Percentiles rank a stretch among this genome's conserved stretches.
Evolutionary conservation across 176 grass and related monocot genomes (phyloP).

Genomic region (Secale cereale): DNA sequence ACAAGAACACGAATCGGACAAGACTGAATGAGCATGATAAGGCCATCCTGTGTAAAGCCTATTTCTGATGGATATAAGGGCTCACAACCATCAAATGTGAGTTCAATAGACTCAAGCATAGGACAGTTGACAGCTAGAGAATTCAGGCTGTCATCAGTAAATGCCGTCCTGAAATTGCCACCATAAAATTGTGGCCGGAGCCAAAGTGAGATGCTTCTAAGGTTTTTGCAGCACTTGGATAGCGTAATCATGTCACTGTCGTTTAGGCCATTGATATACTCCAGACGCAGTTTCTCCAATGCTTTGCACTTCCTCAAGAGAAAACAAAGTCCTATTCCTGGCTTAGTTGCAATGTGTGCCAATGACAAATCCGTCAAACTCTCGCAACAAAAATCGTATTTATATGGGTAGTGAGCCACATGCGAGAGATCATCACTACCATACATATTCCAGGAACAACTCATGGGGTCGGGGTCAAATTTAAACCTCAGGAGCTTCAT

Average conservation of each 20-base stretch:
- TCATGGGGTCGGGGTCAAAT: too few relatives aligned
- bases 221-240: neutral
- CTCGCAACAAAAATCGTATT: slow-evolving; percentile 12
- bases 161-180: neutral
- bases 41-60: slow-evolving; percentile 36
- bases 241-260: neutral
- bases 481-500: slow-evolving; percentile 44
- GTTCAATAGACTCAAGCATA: slow-evolving; percentile 38
- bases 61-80: slow-evolving; percentile 1
- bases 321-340: neutral
- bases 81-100: slow-evolving; percentile 25
- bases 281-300: neutral
- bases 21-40: slow-evolving; percentile 31
- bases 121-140: slow-evolving; percentile 29
- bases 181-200: neutral
- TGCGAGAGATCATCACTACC: too few relatives aligned
- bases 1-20: slow-evolving; percentile 46
- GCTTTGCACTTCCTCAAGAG: neutral
- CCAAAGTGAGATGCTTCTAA: neutral
- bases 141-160: slow-evolving; percentile 13
- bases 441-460: too few relatives aligned
- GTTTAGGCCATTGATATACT: neutral
- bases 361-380: slow-evolving; percentile 29
- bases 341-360: neutral
- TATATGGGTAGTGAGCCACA: too few relatives aligned